Evolutionary conservation across 2,329 filamentous ascomycete species (phyloP).

Genomic region (Emmonsiellopsis sp.): DNA sequence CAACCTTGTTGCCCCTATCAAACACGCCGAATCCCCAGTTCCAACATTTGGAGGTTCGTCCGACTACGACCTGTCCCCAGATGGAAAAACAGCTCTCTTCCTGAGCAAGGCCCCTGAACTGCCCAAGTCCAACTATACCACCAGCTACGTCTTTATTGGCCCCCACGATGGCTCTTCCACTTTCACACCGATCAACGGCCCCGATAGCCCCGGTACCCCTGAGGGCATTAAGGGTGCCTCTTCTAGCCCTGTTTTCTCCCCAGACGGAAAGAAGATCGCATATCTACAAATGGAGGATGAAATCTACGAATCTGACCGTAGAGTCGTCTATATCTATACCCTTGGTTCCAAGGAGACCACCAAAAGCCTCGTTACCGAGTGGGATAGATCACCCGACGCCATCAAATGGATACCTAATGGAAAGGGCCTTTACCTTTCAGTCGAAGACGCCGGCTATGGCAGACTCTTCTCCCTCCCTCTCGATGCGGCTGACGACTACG

Average conservation of each 20-base stretch:
- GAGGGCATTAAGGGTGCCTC: slow-evolving; percentile 47
- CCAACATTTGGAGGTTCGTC: slow-evolving; percentile 65
- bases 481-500: slow-evolving; percentile 21
- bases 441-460: slow-evolving; percentile 57
- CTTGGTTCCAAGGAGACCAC: slow-evolving; percentile 27
- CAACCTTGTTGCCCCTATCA: slow-evolving; percentile 30
- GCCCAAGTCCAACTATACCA: slow-evolving; percentile 54
- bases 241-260: slow-evolving; percentile 63
- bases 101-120: slow-evolving; percentile 35
- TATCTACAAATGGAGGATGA: slow-evolving; percentile 70
- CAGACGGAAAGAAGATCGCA: slow-evolving; percentile 58
- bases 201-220: slow-evolving; percentile 29
- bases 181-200: slow-evolving; percentile 33
- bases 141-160: slow-evolving; percentile 69
- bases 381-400: slow-evolving; percentile 45
- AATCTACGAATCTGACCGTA: slow-evolving; percentile 73
- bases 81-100: slow-evolving; percentile 32
- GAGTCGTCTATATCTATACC: slow-evolving; percentile 34
- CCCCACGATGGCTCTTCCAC: slow-evolving; percentile 54
- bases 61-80: slow-evolving; percentile 60
- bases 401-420: slow-evolving; percentile 46
- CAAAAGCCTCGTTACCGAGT: slow-evolving; percentile 27
- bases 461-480: slow-evolving; percentile 27
- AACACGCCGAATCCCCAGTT: slow-evolving; percentile 36
- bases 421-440: slow-evolving; percentile 59